phyloP scores from a whole-genome alignment of 1,284 basidiomycete species.

The Puccinia triticina region DNA sequence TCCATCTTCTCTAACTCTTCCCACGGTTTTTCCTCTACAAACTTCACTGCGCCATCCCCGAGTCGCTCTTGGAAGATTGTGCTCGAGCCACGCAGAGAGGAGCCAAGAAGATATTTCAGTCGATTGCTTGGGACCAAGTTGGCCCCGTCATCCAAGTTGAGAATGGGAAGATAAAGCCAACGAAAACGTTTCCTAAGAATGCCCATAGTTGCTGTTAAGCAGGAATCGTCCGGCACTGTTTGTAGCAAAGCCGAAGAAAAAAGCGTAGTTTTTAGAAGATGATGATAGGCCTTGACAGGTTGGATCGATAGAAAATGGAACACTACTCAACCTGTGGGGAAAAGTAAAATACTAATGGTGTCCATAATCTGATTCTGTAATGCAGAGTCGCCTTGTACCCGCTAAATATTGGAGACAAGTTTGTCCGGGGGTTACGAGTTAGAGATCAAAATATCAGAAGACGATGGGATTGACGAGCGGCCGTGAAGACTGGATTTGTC shows the following conservation, averaged over 20 bases:
- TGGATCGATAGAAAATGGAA: not conserved
- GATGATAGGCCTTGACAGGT: not conserved
- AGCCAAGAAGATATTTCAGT: constrained; percentile 49
- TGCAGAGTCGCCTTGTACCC: constrained; percentile 38
- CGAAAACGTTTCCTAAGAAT: constrained; percentile 44
- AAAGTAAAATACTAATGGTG: constrained; percentile 47
- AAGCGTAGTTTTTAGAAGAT: not conserved
- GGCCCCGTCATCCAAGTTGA: constrained; percentile 24
- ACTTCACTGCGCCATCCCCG: constrained; percentile 40
- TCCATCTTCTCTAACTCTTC: constrained; percentile 51
- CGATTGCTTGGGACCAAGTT: constrained; percentile 41
- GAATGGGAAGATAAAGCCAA: constrained; percentile 49
- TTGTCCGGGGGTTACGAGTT: not conserved
- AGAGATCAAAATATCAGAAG: not conserved
- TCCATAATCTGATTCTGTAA: constrained; percentile 50
- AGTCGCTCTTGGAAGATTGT: constrained; percentile 39
- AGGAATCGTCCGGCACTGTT: constrained; percentile 48
- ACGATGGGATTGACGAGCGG: not conserved
- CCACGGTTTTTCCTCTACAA: constrained; percentile 50
- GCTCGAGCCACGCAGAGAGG: constrained; percentile 44
- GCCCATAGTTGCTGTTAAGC: constrained; percentile 35
- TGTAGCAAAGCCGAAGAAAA: constrained; percentile 6
- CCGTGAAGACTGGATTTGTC: not conserved
- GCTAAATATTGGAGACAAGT: not conserved
- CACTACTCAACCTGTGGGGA: constrained; percentile 38